Evolutionary conservation across 2,329 filamentous ascomycete species (phyloP).

Genomic region (Ophiognomonia clavigignenti-juglandacearum): DNA sequence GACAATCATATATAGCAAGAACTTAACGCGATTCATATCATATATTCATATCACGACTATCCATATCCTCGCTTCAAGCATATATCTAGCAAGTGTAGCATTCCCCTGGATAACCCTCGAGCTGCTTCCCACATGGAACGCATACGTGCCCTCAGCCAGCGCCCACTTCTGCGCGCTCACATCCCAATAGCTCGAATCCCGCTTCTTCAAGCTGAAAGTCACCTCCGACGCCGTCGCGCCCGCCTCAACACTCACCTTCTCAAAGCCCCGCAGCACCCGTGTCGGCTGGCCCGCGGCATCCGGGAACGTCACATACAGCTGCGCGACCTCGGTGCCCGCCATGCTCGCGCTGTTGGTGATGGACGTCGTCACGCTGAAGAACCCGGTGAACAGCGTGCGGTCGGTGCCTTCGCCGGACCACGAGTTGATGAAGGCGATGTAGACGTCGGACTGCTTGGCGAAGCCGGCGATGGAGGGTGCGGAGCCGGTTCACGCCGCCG

Average conservation of each 20-base stretch:
- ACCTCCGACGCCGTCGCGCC: conserved; percentile 38
- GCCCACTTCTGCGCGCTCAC: conserved; percentile 55
- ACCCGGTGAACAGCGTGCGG: conserved; percentile 23
- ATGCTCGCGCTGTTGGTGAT: conserved; percentile 52
- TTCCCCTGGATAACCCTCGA: conserved; percentile 29
- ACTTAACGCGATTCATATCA: too few species aligned
- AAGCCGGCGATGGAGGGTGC: not conserved
- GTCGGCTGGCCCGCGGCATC: too few species aligned
- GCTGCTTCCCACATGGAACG: conserved; percentile 40
- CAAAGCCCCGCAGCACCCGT: conserved; percentile 62
- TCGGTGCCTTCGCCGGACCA: conserved; percentile 50
- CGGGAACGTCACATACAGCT: conserved; percentile 46
- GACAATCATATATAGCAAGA: too few species aligned
- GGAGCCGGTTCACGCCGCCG: not conserved
- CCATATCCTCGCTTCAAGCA: not conserved
- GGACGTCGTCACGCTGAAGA: conserved; percentile 44
- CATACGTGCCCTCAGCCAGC: conserved; percentile 38
- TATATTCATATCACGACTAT: not conserved
- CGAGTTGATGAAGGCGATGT: conserved; percentile 62
- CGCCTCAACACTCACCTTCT: conserved; percentile 50
- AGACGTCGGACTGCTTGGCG: conserved; percentile 23
- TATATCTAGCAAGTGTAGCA: not conserved
- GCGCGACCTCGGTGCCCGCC: conserved; percentile 42
- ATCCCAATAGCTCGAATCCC: conserved; percentile 65
- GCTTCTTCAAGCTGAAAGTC: conserved; percentile 49